A percentile compares a stretch with the other conserved stretches of the same genome.
phyloP scores from a whole-genome alignment of 306 rosid genomes.

The Potentilla sterilis region DNA sequence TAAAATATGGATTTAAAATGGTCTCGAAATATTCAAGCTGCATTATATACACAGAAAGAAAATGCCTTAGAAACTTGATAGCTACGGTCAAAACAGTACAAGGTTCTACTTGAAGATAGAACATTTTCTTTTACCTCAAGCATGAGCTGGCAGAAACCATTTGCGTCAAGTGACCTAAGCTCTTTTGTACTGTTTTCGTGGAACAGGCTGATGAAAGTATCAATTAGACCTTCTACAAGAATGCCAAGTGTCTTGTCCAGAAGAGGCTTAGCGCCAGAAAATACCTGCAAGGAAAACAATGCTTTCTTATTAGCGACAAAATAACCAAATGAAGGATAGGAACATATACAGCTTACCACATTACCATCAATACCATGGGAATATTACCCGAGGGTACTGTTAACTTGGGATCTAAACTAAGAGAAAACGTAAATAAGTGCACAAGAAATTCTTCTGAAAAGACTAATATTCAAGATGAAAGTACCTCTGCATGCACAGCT shows the following conservation, averaged over 20 bases:
- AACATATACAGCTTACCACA: neutral
- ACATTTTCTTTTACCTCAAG: conserved; percentile 68
- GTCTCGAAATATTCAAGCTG: conserved; percentile 99
- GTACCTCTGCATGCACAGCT: conserved; percentile 98
- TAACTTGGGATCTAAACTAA: neutral
- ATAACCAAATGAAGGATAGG: conserved; percentile 4
- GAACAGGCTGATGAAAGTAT: conserved; percentile 86
- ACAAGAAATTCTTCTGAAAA: neutral
- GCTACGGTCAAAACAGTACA: neutral
- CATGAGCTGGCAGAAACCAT: conserved; percentile 97
- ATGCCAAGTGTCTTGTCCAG: conserved; percentile 96
- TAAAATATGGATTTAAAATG: conserved; percentile 85
- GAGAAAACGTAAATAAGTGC: neutral
- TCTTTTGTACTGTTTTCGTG: conserved; percentile 69
- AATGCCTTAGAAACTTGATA: conserved; percentile 2
- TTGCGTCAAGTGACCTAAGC: conserved; percentile 71
- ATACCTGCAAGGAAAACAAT: conserved; percentile 54
- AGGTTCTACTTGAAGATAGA: conserved; percentile 5
- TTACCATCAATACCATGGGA: neutral
- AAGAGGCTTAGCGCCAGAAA: conserved; percentile 90
- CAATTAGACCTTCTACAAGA: conserved; percentile 96
- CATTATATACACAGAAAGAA: conserved; percentile 31
- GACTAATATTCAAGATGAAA: neutral
- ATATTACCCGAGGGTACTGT: neutral
- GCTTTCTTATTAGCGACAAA: conserved; percentile 15